phyloP scores from a whole-genome alignment of 2,329 filamentous ascomycete genomes.

The Sporothrix luriei region DNA sequence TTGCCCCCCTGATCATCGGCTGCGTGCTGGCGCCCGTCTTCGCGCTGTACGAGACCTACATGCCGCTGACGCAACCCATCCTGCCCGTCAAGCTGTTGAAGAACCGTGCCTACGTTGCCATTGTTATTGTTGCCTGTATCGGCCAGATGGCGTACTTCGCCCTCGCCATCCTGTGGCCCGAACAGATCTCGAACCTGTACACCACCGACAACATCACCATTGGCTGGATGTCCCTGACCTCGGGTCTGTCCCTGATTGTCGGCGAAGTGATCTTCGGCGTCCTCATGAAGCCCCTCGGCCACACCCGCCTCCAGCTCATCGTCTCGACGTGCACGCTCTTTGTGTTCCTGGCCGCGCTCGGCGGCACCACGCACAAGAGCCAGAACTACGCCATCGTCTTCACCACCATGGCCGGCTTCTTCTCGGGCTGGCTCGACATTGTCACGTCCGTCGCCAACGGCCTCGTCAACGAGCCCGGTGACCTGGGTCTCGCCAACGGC shows the following conservation, averaged over 20 bases:
- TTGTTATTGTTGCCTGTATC: conserved; percentile 42
- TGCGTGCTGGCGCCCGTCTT: conserved; percentile 38
- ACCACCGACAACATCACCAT: conserved; percentile 31
- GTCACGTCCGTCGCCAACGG: conserved; percentile 32
- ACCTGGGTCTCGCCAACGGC: conserved; percentile 34
- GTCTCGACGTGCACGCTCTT: conserved; percentile 24
- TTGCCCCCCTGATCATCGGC: conserved; percentile 41
- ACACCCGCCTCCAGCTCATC: conserved; percentile 31
- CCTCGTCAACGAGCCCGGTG: conserved; percentile 32
- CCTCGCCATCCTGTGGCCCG: conserved; percentile 46
- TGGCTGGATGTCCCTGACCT: conserved; percentile 30
- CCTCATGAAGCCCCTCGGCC: conserved; percentile 27
- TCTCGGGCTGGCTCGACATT: conserved; percentile 34
- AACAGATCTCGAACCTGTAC: conserved; percentile 42
- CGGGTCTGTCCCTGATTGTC: conserved; percentile 22
- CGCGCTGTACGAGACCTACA: conserved; percentile 40
- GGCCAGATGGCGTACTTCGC: conserved; percentile 47
- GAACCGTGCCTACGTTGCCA: conserved; percentile 41
- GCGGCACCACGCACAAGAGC: conserved; percentile 28
- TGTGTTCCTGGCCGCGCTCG: conserved; percentile 31
- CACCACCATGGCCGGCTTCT: conserved; percentile 32
- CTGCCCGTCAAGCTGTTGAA: conserved; percentile 45
- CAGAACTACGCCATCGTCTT: conserved; percentile 30
- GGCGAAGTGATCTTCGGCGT: conserved; percentile 28
- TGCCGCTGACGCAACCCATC: conserved; percentile 42